Evolutionary conservation across 345 rosid species (phyloP), one percentile per base, ranked within the genome.

Genomic region (Salix viminalis): DNA sequence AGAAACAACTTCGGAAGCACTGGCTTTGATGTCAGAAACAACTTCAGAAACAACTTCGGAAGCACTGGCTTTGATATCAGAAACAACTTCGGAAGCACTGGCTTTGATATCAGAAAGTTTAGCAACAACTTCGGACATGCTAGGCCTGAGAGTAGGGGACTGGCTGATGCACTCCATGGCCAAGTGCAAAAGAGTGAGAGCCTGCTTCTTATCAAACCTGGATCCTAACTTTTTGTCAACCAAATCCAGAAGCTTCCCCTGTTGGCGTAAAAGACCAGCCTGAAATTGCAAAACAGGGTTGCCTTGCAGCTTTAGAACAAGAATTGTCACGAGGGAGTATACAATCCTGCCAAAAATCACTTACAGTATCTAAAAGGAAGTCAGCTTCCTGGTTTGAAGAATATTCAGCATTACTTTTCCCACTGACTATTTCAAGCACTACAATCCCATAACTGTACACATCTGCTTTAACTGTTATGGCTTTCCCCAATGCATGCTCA

Each of bases 371-470:
- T 7, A 74, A 4, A 9, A 79, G 82, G 48, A n/a, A 79, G 13
- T 7, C 50, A 30, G 52, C 23, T 75, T 79, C 75, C 3, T 14
- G 65, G 16, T 79, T 65, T 23, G 42, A 5, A 14, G 32, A 21
- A 79, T 34, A 32, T 11, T 46, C 12, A 7, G 64, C 26, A 69
- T 16, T 19, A 7, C 19, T 39, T 72, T 61, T 64, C 44, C 82
- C 75, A 19, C 82, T 74, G 34, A 79, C 52, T 48, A 79, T 70
- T 74, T 79, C 82, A 7, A 79, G 75, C 48, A 70, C n/a, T 19
- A 79, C 66, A 9, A 74, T 60, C 67, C 82, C 78, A 21, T n/a
- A 79, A 60, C 82, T 69, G 7, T 61, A 79, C 37, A 79, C 75
- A 69, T 79, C 82, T 32, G 54, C 75, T 65, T 74, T 74, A 16